These are phyloP conservation scores for Psilocybe cubensis DNA, from an alignment of 768 basidiomycete genomes.

Conservation along the genomic window DNA sequence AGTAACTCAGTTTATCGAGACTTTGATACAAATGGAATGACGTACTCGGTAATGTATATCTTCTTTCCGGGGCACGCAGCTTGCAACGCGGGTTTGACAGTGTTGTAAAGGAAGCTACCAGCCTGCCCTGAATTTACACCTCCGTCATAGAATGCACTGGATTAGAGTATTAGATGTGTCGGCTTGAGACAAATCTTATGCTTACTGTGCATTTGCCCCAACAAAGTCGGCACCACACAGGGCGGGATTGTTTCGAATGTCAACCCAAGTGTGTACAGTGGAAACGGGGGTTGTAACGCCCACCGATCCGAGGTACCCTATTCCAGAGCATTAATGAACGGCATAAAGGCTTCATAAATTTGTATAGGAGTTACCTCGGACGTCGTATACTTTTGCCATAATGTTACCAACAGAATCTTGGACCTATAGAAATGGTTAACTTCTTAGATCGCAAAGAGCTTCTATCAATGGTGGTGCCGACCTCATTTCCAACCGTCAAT, in stretches of 20 bases:
- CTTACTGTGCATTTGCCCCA: slow-evolving; percentile 46
- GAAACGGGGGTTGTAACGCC: slow-evolving; percentile 40
- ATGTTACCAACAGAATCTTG: slow-evolving; percentile 35
- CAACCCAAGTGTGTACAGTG: slow-evolving; percentile 44
- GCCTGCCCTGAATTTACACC: slow-evolving; percentile 31
- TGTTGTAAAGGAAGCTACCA: slow-evolving; percentile 41
- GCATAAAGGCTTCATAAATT: neutral
- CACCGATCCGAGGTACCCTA: slow-evolving; percentile 37
- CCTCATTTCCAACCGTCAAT: slow-evolving; percentile 32
- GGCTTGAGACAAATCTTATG: neutral
- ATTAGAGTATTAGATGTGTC: neutral
- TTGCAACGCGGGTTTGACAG: slow-evolving; percentile 39
- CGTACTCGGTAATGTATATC: slow-evolving; percentile 42
- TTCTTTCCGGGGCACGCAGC: slow-evolving; percentile 42
- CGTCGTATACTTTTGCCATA: slow-evolving; percentile 40
- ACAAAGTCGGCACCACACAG: slow-evolving; percentile 43
- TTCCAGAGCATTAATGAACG: neutral
- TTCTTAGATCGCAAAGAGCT: no score
- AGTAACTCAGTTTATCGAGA: neutral
- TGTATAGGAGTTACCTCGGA: slow-evolving; percentile 30
- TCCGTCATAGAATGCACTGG: slow-evolving; percentile 41
- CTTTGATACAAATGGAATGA: neutral
- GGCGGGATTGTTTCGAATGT: slow-evolving; percentile 32
- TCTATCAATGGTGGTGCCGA: slow-evolving; percentile 1
- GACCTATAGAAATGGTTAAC: slow-evolving; percentile 7